These are phyloP conservation scores for Pythium scleroteichum DNA, from an alignment of 352 stramenopile species.

Conservation along the genomic window DNA sequence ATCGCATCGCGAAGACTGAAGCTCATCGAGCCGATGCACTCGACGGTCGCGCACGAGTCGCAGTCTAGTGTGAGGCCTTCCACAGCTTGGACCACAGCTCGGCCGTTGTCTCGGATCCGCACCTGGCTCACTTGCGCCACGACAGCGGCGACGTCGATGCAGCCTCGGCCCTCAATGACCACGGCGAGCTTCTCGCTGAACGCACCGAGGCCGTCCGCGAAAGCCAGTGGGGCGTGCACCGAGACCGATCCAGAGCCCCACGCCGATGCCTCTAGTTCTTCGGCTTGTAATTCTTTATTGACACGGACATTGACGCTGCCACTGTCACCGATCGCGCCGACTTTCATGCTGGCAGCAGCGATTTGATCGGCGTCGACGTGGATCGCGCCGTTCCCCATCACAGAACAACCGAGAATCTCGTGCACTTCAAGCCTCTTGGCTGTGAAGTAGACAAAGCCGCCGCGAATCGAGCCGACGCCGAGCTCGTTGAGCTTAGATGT, in stretches of 20 bases:
- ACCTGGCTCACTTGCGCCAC: background rate
- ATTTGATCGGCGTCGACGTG: background rate
- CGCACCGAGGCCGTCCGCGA: background rate
- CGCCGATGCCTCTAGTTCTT: background rate
- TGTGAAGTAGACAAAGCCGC: conserved; percentile 1
- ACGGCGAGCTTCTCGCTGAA: background rate
- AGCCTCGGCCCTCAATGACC: background rate
- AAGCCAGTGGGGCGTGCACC: background rate
- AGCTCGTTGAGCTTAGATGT: background rate
- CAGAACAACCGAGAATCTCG: background rate
- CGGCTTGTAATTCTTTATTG: background rate
- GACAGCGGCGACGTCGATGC: conserved; percentile 7
- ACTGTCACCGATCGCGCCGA: conserved; percentile 2
- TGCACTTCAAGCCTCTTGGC: background rate
- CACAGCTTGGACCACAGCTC: background rate
- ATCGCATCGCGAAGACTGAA: background rate
- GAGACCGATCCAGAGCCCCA: background rate
- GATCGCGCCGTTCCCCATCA: conserved; percentile 1
- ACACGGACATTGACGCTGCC: background rate
- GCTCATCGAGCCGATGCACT: background rate
- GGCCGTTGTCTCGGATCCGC: background rate
- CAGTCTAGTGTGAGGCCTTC: background rate
- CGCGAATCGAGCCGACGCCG: conserved; percentile 2
- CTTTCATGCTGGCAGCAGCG: background rate
- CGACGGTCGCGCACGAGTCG: conserved; percentile 3